Evolutionary conservation across 2,329 filamentous ascomycete species (phyloP), one percentile per base, ranked within the genome.

Genomic region (Ilyonectria sp.): DNA sequence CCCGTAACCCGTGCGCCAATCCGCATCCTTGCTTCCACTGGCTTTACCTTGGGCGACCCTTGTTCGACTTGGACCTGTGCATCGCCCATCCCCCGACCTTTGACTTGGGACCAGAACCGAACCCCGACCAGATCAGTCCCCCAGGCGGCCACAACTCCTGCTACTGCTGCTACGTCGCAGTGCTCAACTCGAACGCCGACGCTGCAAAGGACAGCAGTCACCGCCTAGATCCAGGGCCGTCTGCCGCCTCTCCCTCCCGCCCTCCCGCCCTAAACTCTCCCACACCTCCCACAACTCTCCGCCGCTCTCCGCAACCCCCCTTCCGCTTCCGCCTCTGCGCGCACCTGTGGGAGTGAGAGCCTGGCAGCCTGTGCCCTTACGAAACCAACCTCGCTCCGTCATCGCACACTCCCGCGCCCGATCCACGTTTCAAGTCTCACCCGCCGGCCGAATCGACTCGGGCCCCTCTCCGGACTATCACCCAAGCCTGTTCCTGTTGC

Each of bases 401-500:
- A 64, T 65, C 67, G 49, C 56, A 65, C 64, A 43, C 60, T 60
- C 55, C 50, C 46, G 47, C 68, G 40, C 60, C 47, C 62, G 58
- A 64, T 56, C 66, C 37, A 67, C 59, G 72, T 74, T 74, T 71
- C 72, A 74, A 70, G 59, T 46, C 64, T 58, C 58, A 66, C 63
- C 66, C 60, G 53, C 59, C 52, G 55, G 66, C 68, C 66, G 70
- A 62, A 59, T 68, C 69, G 68, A 74, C 44, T 55, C 63, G 57
- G 63, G 60, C 62, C 57, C 62, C 63, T 67, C 58, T 63, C 57
- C 40, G 60, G 60, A 64, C 53, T 47, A 52, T 49, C 59, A 58
- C 37, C 31, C 53, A 63, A 54, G 21, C 26, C 43, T 55, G 40
- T 47, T 63, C 54, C 59, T 67, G 46, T 21, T 57, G 52, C 59